Percentiles rank a stretch among this genome's conserved stretches.
Conservation (phyloP, 1,284 basidiomycete species). For the Sporisorium sorghi region DNA sequence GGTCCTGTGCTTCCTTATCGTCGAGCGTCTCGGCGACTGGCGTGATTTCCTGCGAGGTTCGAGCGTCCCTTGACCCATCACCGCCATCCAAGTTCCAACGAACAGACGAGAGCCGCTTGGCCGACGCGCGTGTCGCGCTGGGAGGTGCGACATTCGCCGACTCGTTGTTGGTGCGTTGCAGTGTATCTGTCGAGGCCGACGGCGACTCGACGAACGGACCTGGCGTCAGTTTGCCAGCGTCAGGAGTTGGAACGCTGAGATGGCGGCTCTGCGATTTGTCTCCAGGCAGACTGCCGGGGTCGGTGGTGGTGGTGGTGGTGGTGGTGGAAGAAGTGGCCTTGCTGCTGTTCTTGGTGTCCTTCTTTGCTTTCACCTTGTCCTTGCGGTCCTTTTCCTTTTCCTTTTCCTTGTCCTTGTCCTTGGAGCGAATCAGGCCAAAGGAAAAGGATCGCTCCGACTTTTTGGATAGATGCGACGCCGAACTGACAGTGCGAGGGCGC, state of each 20-base stretch:
- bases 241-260: slow-evolving; percentile 19
- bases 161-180: slow-evolving; percentile 21
- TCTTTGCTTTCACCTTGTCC: slow-evolving; percentile 11
- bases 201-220: slow-evolving; percentile 32
- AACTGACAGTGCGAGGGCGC: slow-evolving; percentile 31
- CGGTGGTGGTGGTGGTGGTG: slow-evolving; percentile 9
- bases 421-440: slow-evolving; percentile 23
- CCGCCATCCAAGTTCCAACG: slow-evolving; percentile 38
- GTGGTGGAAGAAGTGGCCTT: slow-evolving; percentile 14
- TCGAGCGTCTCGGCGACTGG: slow-evolving; percentile 15
- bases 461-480: slow-evolving; percentile 31
- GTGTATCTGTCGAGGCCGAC: slow-evolving; percentile 23
- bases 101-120: slow-evolving; percentile 37
- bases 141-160: neutral
- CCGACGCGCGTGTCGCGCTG: slow-evolving; percentile 3
- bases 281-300: slow-evolving; percentile 4
- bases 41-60: slow-evolving; percentile 13
- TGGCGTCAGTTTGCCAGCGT: slow-evolving; percentile 7
- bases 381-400: slow-evolving; percentile 11
- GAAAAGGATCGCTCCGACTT: slow-evolving; percentile 44
- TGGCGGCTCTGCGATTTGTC: slow-evolving; percentile 11
- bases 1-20: slow-evolving; percentile 22
- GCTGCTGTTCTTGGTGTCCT: slow-evolving; percentile 7
- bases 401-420: slow-evolving; percentile 35
- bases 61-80: neutral